Evolutionary conservation across 2,329 filamentous ascomycete species (phyloP).

Genomic region (Paracoccidioides lutzii): DNA sequence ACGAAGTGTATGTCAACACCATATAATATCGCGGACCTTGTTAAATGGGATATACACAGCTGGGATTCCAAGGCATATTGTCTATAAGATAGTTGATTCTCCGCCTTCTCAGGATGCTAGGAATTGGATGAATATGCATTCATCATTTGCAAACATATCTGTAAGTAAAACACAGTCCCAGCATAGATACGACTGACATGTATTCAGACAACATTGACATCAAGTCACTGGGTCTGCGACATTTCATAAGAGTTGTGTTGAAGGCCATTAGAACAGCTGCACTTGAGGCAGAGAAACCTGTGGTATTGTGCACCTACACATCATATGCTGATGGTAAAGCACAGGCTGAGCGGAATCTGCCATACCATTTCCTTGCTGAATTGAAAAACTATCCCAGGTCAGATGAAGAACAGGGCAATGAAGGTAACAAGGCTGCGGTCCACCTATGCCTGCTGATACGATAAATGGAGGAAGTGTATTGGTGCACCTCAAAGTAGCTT

Average conservation of each 20-base stretch:
- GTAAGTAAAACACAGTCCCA: constrained; percentile 10
- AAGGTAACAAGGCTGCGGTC: too few relatives aligned
- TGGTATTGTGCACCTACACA: constrained; percentile 10
- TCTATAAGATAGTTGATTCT: constrained; percentile 18
- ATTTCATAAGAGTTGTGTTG: constrained; percentile 20
- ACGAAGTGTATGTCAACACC: constrained; percentile 12
- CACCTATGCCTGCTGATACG: too few relatives aligned
- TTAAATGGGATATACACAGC: constrained; percentile 1
- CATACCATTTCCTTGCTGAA: constrained; percentile 10
- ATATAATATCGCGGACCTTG: constrained; percentile 12
- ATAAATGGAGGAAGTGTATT: neutral
- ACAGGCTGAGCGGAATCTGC: constrained; percentile 11
- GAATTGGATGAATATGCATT: constrained; percentile 16
- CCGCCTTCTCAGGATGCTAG: constrained; percentile 6
- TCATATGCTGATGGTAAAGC: too few relatives aligned
- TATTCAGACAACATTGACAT: constrained; percentile 19
- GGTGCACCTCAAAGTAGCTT: constrained; percentile 8
- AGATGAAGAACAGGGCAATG: too few relatives aligned
- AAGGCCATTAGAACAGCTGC: constrained; percentile 18
- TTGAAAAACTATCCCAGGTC: neutral
- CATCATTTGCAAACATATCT: constrained; percentile 14
- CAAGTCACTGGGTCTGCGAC: constrained; percentile 21
- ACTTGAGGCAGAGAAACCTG: constrained; percentile 21
- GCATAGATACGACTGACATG: constrained; percentile 8
- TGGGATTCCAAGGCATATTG: too few relatives aligned